Conservation (phyloP, 805 yeast genomes). For the Lipomyces starkeyi region DNA sequence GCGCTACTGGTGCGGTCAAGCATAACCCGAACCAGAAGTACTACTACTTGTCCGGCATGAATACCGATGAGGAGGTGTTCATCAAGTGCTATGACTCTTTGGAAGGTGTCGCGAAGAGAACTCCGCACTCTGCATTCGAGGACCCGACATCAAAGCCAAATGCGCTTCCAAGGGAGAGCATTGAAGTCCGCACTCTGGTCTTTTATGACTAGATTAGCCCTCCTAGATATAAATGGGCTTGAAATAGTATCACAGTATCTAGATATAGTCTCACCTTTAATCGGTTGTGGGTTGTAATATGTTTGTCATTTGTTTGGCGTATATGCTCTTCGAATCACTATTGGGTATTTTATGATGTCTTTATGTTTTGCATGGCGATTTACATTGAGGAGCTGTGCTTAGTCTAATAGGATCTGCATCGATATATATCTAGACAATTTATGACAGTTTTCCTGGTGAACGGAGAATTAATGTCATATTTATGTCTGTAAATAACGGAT, state of each 20-base stretch:
- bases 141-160: slow-evolving; percentile 37
- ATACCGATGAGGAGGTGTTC: slow-evolving; percentile 35
- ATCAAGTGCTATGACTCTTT: slow-evolving; percentile 39
- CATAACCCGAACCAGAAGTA: slow-evolving; percentile 36
- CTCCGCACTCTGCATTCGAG: slow-evolving; percentile 41
- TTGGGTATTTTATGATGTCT: background rate
- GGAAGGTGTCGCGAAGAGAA: slow-evolving; percentile 37
- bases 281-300: background rate
- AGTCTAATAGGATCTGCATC: background rate
- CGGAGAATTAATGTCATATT: no score
- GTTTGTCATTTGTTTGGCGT: background rate
- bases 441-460: no score
- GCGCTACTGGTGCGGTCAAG: slow-evolving; percentile 38
- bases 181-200: slow-evolving; percentile 40
- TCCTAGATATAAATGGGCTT: background rate
- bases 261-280: background rate
- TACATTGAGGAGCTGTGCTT: background rate
- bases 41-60: slow-evolving; percentile 38
- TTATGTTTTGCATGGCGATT: background rate
- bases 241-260: background rate
- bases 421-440: background rate
- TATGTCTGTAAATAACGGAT: no score
- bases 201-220: slow-evolving; percentile 28
- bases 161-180: slow-evolving; percentile 39
- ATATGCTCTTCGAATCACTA: background rate